Percentiles rank a stretch among this genome's conserved stretches.
These are phyloP conservation scores for Clonostachys chloroleuca DNA, from an alignment of 2,329 filamentous ascomycete genomes.

Conservation along the genomic window DNA sequence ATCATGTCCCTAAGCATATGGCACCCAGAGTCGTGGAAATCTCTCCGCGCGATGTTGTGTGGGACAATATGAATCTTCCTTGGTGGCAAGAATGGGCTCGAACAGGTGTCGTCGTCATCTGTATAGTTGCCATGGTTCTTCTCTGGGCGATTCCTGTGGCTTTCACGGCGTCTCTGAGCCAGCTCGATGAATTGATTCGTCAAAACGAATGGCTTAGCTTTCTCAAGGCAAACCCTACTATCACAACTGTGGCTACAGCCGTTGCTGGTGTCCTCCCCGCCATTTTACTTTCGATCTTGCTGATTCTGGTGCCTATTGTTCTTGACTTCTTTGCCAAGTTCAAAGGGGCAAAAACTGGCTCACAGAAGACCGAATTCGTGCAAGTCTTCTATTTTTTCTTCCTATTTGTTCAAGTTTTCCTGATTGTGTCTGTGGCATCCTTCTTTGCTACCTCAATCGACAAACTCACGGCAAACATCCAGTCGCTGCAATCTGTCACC, in stretches of 20 bases:
- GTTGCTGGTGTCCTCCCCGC: constrained; percentile 87
- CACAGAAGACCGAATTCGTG: constrained; percentile 74
- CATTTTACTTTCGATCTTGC: constrained; percentile 68
- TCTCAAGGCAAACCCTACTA: constrained; percentile 52
- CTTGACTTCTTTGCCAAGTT: constrained; percentile 68
- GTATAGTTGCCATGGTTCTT: constrained; percentile 73
- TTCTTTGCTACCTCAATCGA: constrained; percentile 63
- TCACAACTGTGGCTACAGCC: constrained; percentile 57
- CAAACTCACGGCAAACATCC: constrained; percentile 51
- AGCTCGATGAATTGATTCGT: constrained; percentile 66
- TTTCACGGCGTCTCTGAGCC: constrained; percentile 78
- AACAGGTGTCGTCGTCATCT: constrained; percentile 56
- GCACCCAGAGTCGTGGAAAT: constrained; percentile 89
- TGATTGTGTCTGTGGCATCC: constrained; percentile 83
- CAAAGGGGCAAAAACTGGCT: constrained; percentile 79
- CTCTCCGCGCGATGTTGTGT: constrained; percentile 85
- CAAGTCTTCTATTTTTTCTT: constrained; percentile 93
- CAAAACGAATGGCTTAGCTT: constrained; percentile 67
- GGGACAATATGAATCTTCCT: constrained; percentile 93
- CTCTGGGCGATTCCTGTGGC: constrained; percentile 89
- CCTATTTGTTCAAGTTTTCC: constrained; percentile 89
- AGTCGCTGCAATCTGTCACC: constrained; percentile 46
- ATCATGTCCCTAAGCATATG: constrained; percentile 93
- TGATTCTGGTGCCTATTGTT: constrained; percentile 77
- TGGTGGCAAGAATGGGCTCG: constrained; percentile 91